Conservation (phyloP, 805 yeast species). For the Suhomyces xylopsoci region DNA sequence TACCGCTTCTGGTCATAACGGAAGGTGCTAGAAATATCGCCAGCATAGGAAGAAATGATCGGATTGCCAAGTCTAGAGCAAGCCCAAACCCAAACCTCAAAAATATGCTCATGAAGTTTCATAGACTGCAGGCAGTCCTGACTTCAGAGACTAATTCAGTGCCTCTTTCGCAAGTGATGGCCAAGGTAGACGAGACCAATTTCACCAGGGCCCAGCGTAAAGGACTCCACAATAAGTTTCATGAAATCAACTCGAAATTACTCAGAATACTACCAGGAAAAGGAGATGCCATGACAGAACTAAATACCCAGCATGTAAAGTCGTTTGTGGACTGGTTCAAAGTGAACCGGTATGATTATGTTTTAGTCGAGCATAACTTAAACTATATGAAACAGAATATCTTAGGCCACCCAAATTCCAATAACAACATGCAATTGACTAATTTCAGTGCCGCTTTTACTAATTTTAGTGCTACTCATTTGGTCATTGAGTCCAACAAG, state of each 20-base stretch:
- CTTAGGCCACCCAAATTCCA: background rate
- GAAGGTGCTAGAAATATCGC: background rate
- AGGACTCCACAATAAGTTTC: slow-evolving; percentile 1
- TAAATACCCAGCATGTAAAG: background rate
- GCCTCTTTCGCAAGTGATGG: background rate
- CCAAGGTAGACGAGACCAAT: background rate
- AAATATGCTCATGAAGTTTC: background rate
- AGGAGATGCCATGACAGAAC: background rate
- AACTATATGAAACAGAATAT: background rate
- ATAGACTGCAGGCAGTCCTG: background rate
- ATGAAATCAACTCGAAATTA: slow-evolving; percentile 2
- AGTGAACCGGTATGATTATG: slow-evolving; percentile 7
- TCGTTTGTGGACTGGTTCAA: slow-evolving; percentile 10
- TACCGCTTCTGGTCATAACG: background rate
- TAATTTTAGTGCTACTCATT: slow-evolving; percentile 1
- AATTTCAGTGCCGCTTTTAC: background rate
- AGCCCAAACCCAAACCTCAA: background rate
- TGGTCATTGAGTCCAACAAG: background rate
- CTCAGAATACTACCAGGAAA: background rate
- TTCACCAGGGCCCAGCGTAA: background rate
- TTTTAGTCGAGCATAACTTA: background rate
- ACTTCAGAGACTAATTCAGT: background rate
- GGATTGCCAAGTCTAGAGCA: background rate
- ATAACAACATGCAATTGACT: background rate
- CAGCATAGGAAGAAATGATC: background rate